Evolutionary conservation across 139 green algal species (phyloP), one percentile per base, ranked within the genome.

Genomic region (Volvox africanus): DNA sequence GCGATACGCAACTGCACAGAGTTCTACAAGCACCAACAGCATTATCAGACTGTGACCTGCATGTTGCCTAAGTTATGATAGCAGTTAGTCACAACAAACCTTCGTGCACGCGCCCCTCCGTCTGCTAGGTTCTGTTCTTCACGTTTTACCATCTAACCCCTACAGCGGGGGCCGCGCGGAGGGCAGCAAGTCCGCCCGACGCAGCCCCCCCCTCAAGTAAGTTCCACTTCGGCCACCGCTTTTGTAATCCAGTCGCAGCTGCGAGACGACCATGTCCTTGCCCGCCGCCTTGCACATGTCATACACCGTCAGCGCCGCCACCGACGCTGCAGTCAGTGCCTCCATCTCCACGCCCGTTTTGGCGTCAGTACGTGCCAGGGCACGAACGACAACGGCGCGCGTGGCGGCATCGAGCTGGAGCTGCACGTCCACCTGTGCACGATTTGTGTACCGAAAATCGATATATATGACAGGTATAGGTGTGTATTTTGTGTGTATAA

Each of bases 331-430:
- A 18, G 96, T 98, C 30, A 99, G 89, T 24, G 98, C 98, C 92
- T 99, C 98, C 98, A 99, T 99, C 94, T 99, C 98, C 32, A 99
- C 98, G 16, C 98, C 97, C 50, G 97, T 98, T 44, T 93, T 88
- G 21, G 96, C 96, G 26, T 94, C 88, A 0, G 94, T 96, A 22
- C 80, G 87, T 0, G 94, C 97, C 17, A 89, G 89, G 1, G 96
- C 93, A 0, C 16, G 82, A 19, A 99, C 91, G 33, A 86, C 62
- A 19, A 99, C 96, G 1, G 92, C 90, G 19, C 94, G 78, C 0
- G 28, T 19, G 0, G 62, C 65, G 0, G 82, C 28, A 21, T 95
- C 93, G 88, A 99, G 92, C 33, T 84, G 2, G 36, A 99, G 91
- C 18, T 93, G 22, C 21, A 99, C 95, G 19, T 96, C 78, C 68